Base-by-base conservation (phyloP, 192 early-diverging fungal species). In the Backusella morwellensis region DNA sequence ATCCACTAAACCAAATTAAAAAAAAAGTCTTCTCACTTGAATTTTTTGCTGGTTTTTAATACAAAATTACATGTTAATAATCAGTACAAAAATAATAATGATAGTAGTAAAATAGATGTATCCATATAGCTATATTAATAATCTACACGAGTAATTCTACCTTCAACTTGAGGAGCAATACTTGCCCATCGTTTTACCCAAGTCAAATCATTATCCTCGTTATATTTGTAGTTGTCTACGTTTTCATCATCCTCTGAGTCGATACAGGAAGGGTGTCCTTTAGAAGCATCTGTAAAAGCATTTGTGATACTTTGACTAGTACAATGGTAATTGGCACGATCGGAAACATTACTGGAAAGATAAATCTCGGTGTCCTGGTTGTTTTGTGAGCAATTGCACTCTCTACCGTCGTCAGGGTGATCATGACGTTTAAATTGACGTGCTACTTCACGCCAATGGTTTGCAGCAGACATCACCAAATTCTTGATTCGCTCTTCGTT, bases 171-270 rank as follows among this genome's bases (percentile, higher is more conserved):
- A 5, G 90, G 90, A 35, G 84, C 79, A 19, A 91, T 82, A 66
- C 85, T 87, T 11, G 88, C 88, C 89, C 89, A 91, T 63, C 77
- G 77, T n/a, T 84, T 81, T 6, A 90, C 23, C 76, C 88, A 81
- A 4, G 52, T 29, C 15, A 26, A 11, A 38, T 74, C 73, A n/a
- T 21, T 35, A 12, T 73, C n/a, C 17, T 52, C 34, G 32, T 73
- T 21, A 1, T 83, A 78, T 35, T 73, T 75, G 0, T 74, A 78
- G 17, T 79, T 72, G 47, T 87, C 81, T 70, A 82, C 78, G 35
- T 86, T 82, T 38, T 71, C 81, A 26, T 82, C 69, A n/a, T 81
- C 77, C 73, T 88, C 83, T 68, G 79, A 72, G 15, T 81, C 75
- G 12, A 86, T 82, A 52, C 85, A 77, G 7, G 80, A 77, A 0